Percentiles rank a stretch among this genome's conserved stretches.
These are phyloP conservation scores for Zanthoxylum bungeanum DNA, from an alignment of 345 rosid species.

Conservation along the genomic window DNA sequence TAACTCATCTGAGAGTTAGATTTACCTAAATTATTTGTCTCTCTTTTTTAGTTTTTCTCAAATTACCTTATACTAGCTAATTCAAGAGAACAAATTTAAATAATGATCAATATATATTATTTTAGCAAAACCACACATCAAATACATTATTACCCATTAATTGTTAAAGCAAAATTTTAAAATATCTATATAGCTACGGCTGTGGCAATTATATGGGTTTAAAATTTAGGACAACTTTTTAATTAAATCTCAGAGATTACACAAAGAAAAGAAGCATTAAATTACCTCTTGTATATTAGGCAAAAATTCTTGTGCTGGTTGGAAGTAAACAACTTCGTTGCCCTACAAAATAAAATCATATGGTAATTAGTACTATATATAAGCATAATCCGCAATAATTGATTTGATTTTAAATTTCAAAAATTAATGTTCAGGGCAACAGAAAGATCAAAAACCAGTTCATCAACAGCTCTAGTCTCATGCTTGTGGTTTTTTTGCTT, in stretches of 20 bases:
- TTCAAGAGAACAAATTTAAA: no score
- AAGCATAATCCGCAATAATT: background rate
- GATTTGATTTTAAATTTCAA: no score
- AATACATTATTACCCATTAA: background rate
- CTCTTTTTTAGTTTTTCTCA: no score
- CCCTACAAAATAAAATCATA: slow-evolving; percentile 26
- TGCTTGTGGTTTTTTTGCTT: slow-evolving; percentile 23
- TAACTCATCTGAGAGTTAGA: no score
- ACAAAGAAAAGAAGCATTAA: background rate
- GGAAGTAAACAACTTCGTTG: slow-evolving; percentile 37
- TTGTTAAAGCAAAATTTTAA: slow-evolving; percentile 1
- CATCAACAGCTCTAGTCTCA: slow-evolving; percentile 14
- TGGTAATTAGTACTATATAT: background rate
- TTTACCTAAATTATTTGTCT: no score
- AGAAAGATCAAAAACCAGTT: slow-evolving; percentile 24
- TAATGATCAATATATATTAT: no score
- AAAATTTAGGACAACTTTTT: no score
- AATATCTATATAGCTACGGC: slow-evolving; percentile 5
- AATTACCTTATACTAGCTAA: no score
- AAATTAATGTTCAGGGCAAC: background rate
- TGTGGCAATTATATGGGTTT: slow-evolving; percentile 2
- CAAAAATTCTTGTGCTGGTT: slow-evolving; percentile 51
- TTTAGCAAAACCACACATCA: background rate
- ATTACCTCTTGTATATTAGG: slow-evolving; percentile 48
- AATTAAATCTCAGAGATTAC: background rate